phyloP scores from a whole-genome alignment of 106 monocot genomes.

The Triglochin maritima region DNA sequence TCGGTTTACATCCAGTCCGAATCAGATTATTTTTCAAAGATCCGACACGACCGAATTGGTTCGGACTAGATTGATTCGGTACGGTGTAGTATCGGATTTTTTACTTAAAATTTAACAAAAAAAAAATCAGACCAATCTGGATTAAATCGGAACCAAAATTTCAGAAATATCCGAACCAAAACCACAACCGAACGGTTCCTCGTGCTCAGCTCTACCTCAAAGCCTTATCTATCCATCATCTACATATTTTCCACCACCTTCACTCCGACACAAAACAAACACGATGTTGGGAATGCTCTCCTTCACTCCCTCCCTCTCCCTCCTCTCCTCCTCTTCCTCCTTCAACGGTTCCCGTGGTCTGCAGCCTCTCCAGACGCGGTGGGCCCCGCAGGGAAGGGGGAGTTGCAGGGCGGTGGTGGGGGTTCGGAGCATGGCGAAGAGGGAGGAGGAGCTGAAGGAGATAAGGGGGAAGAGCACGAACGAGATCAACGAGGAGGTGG shows the following conservation, averaged over 20 bases:
- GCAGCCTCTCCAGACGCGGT: slow-evolving; percentile 2
- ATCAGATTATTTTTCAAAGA: too few species aligned
- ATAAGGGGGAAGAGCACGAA: slow-evolving; percentile 65
- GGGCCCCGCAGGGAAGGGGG: background rate
- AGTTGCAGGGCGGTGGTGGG: slow-evolving; percentile 13
- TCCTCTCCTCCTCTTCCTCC: slow-evolving; percentile 14
- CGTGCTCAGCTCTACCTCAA: too few species aligned
- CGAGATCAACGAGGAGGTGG: slow-evolving; percentile 83
- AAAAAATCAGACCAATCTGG: too few species aligned
- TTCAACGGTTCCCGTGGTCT: slow-evolving; percentile 37
- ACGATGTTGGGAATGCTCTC: background rate
- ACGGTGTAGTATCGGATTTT: too few species aligned
- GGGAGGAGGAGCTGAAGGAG: slow-evolving; percentile 75
- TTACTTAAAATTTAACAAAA: too few species aligned
- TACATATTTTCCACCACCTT: background rate
- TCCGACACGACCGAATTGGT: too few species aligned
- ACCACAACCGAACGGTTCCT: too few species aligned
- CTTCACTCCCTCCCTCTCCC: background rate
- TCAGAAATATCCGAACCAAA: too few species aligned
- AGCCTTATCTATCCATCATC: background rate
- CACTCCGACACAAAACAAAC: background rate
- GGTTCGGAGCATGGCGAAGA: slow-evolving; percentile 58
- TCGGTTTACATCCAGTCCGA: too few species aligned
- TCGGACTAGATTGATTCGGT: too few species aligned
- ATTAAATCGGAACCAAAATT: too few species aligned